A percentile compares a stretch with the other conserved stretches of the same genome.
Evolutionary conservation across 805 yeast species (phyloP).

Genomic region (Candida jianshihensis): DNA sequence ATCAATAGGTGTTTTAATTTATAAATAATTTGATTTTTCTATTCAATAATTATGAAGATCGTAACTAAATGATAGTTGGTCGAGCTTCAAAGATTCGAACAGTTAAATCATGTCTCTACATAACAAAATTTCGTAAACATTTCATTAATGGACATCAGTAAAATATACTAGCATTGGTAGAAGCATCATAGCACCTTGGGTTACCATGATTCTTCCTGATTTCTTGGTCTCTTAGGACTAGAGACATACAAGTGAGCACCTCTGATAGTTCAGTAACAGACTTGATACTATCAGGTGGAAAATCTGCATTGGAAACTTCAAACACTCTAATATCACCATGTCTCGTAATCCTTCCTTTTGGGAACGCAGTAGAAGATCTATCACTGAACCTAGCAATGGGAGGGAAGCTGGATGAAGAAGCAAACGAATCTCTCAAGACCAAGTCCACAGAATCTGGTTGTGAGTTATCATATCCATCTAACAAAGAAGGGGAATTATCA

Average conservation of each 20-base stretch:
- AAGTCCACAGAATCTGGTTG: neutral
- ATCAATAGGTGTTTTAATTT: too few relatives aligned
- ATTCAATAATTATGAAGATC: too few relatives aligned
- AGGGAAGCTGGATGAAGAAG: slow-evolving; percentile 10
- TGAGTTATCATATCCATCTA: slow-evolving; percentile 13
- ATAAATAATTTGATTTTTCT: too few relatives aligned
- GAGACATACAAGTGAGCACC: slow-evolving; percentile 18
- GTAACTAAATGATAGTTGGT: too few relatives aligned
- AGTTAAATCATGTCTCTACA: too few relatives aligned
- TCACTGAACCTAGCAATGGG: slow-evolving; percentile 20
- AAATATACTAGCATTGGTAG: slow-evolving; percentile 5
- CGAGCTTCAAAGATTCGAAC: too few relatives aligned
- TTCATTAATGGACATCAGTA: neutral
- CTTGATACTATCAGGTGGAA: slow-evolving; percentile 5
- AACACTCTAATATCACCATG: slow-evolving; percentile 18
- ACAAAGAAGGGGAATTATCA: slow-evolving; percentile 26
- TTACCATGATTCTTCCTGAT: slow-evolving; percentile 16
- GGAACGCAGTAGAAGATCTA: slow-evolving; percentile 7
- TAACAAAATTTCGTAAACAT: too few relatives aligned
- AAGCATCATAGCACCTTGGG: slow-evolving; percentile 15
- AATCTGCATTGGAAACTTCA: slow-evolving; percentile 11
- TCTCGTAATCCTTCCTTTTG: slow-evolving; percentile 10
- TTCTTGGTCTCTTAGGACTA: slow-evolving; percentile 21
- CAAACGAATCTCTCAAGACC: slow-evolving; percentile 3
- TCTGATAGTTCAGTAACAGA: slow-evolving; percentile 14